A percentile compares a stretch with the other conserved stretches of the same genome.
These are phyloP conservation scores for Solanum raphanifolium DNA, from an alignment of 257 asterid species.

Conservation along the genomic window DNA sequence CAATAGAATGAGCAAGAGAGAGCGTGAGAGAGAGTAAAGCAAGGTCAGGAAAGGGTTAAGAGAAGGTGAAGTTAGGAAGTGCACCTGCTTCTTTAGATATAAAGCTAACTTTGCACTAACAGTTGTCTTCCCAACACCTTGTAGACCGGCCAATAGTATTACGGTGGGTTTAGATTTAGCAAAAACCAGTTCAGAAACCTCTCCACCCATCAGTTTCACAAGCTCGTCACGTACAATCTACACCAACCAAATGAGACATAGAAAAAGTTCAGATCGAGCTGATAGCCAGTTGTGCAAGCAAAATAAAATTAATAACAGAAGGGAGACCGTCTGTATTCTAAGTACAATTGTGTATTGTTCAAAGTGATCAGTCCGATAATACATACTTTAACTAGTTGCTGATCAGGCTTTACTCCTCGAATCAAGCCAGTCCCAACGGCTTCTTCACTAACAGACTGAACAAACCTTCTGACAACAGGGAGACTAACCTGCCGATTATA, in stretches of 20 bases:
- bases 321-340: neutral
- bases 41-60: neutral
- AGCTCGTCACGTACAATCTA: conserved; percentile 89
- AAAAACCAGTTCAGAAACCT: conserved; percentile 79
- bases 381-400: conserved; percentile 90
- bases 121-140: conserved; percentile 99
- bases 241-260: neutral
- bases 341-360: neutral
- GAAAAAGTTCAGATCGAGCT: neutral
- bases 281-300: neutral
- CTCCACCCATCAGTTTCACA: conserved; percentile 90
- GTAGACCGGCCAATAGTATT: conserved; percentile 89
- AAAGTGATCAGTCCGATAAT: neutral
- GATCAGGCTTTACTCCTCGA: conserved; percentile 93
- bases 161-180: conserved; percentile 76
- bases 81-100: conserved; percentile 88
- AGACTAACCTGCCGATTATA: conserved; percentile 73
- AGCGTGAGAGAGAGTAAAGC: neutral
- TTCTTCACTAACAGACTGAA: conserved; percentile 79
- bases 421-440: conserved; percentile 90
- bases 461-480: conserved; percentile 95
- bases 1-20: neutral
- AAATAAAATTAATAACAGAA: neutral
- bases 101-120: conserved; percentile 92
- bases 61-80: conserved; percentile 8